Evolutionary conservation across 2,329 filamentous ascomycete species (phyloP).

Genomic region (Diaporthe aspalathi): DNA sequence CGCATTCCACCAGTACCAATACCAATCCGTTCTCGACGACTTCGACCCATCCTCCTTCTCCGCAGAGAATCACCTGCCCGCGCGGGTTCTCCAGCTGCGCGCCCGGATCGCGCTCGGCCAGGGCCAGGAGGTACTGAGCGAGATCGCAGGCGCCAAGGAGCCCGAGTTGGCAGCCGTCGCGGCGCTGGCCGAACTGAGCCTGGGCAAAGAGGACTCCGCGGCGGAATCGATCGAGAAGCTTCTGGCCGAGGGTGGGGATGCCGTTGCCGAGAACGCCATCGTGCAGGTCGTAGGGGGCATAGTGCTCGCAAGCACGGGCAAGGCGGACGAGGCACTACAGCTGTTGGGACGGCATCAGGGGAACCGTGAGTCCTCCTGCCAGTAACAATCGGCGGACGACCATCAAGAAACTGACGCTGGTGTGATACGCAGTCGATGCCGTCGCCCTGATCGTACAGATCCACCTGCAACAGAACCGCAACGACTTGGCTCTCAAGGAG

Average conservation of each 20-base stretch:
- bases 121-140: slow-evolving; percentile 75
- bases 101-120: slow-evolving; percentile 86
- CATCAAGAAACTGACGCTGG: slow-evolving; percentile 43
- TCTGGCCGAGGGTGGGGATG: slow-evolving; percentile 72
- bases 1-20: slow-evolving; percentile 83
- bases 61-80: slow-evolving; percentile 79
- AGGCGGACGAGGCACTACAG: slow-evolving; percentile 85
- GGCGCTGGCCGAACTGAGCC: slow-evolving; percentile 75
- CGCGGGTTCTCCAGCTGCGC: slow-evolving; percentile 82
- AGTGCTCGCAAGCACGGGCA: slow-evolving; percentile 81
- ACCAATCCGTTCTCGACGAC: slow-evolving; percentile 80
- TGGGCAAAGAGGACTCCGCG: slow-evolving; percentile 72
- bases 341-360: slow-evolving; percentile 87
- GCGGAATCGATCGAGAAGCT: slow-evolving; percentile 74
- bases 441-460: slow-evolving; percentile 93
- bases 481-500: slow-evolving; percentile 91
- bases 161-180: slow-evolving; percentile 82
- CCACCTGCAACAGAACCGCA: slow-evolving; percentile 89
- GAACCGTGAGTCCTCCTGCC: slow-evolving; percentile 70
- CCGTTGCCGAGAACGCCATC: slow-evolving; percentile 76
- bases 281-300: slow-evolving; percentile 88
- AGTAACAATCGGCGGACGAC: background rate
- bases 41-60: slow-evolving; percentile 86
- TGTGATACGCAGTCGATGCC: slow-evolving; percentile 66
- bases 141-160: slow-evolving; percentile 71